A percentile compares a stretch with the other conserved stretches of the same genome.
Conservation (phyloP, 805 yeast genomes). For the Dipodascopsis tothii region DNA sequence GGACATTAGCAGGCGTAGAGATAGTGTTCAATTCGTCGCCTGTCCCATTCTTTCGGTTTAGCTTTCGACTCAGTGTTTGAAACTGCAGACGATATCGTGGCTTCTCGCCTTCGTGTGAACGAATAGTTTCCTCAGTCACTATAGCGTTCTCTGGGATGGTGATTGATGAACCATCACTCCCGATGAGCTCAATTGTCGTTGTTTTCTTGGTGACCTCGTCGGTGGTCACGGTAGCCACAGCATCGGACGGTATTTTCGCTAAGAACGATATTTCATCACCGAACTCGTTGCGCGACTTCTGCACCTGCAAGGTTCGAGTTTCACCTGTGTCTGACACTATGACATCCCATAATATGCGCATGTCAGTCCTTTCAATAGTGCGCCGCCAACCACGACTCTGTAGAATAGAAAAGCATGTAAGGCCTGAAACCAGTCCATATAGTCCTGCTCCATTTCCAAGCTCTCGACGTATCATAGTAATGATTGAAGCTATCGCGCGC, state of each 20-base stretch:
- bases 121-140: conserved; percentile 13
- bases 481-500: conserved; percentile 28
- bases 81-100: conserved; percentile 16
- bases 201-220: conserved; percentile 20
- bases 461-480: conserved; percentile 27
- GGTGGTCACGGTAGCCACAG: conserved; percentile 14
- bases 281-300: conserved; percentile 10
- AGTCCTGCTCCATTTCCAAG: conserved; percentile 29
- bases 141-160: conserved; percentile 18
- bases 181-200: conserved; percentile 18
- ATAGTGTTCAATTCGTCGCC: conserved; percentile 10
- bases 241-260: conserved; percentile 14
- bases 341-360: conserved; percentile 31
- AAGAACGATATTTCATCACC: conserved; percentile 8
- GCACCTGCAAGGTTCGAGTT: conserved; percentile 18
- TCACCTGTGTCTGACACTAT: conserved; percentile 31
- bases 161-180: conserved; percentile 3
- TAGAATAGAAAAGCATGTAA: conserved; percentile 28
- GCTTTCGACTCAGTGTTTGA: conserved; percentile 12
- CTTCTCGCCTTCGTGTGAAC: conserved; percentile 11
- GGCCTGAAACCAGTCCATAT: conserved; percentile 27
- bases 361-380: conserved; percentile 20
- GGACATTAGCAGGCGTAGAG: not conserved
- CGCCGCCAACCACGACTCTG: conserved; percentile 27
- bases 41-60: conserved; percentile 13